Evolutionary conservation across 129 eudicot species (phyloP), one percentile per base, ranked within the genome.

Genomic region (Arctium lappa): DNA sequence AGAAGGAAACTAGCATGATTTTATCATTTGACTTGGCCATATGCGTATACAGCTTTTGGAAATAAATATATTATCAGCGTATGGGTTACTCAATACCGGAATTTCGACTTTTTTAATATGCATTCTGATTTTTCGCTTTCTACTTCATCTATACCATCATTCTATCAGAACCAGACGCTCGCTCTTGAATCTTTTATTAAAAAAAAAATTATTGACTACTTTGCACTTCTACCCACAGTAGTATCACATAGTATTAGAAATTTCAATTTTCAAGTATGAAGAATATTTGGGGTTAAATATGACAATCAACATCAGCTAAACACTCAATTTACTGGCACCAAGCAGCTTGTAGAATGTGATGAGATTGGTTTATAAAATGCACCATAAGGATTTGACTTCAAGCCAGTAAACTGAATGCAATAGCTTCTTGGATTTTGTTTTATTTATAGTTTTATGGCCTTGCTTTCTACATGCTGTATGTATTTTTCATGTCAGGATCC

Each of bases 401-500:
- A 42, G 48, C 48, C 13, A 7, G 29, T 36, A 37, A 12, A 37
- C 63, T 72, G 27, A 31, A 31, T 31, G 74, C 75, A 40, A 18
- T 77, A 0, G 72, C 37, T 60, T 77, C 68, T 76, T 40, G 48
- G 39, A 32, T 75, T 75, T 22, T 4, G 33, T 37, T 27, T 48
- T 18, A n/a, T 75, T n/a, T 71, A n/a, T 31, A 2, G 48, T 76
- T 40, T 31, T 81, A 27, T 27, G 44, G 31, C 42, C 16, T 80
- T 18, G 56, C n/a, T 33, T 18, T 77, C 31, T 78, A 12, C 39
- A 37, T 80, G 69, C 10, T 75, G 27, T 60, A 18, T 85, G 70
- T 72, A 16, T 73, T 84, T 62, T 30, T 33, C 66, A 15, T 84
- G 18, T 77, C 86, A 95, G 99, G 98, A 95, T 87, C 92, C 87